Base-by-base conservation (phyloP, 371 early-diverging fungal genomes). In the Rhizopus delemar region DNA sequence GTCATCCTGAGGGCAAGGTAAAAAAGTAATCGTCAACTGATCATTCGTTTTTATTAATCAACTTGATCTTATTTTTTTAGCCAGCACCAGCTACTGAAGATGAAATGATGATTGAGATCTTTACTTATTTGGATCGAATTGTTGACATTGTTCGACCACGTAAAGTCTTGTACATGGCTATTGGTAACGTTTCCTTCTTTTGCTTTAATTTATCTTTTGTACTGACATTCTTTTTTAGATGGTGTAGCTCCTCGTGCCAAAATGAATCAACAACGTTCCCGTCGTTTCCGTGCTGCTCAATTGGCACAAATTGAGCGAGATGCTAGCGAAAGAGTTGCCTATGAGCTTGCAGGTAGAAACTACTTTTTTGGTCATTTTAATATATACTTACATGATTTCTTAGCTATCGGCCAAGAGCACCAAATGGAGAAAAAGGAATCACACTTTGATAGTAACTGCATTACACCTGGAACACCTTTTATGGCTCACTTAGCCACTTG, bases 161-260 rank as follows among this genome's bases (percentile, higher is more conserved):
- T 60, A 95, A 96, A 75, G 71, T 99, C 38, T 78, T 99, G 16
- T 99, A 94, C 80, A 93, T 99, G 88, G 98, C 98, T 41, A 92
- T 95, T 60, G 92, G 92, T 91, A 85, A 66, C 50, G 36, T 38
- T 41, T 3, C 0, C 12, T 7, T 57, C n/a, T 41, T 46, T 11
- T n/a, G 45, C 39, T 2, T 53, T 12, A 16, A 2, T 39, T 11
- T 22, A 16, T 9, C 41, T 57, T 28, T 45, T 32, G 31, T 12
- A 53, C 41, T 57, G 34, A 35, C 29, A 8, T 3, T 51, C 54
- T 28, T 46, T 16, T 51, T 34, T 85, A 82, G 99, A 99, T 74
- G 99, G 99, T 41, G 99, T 99, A 12, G 99, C 99, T 0, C 99
- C 99, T 28, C 87, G 99, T 45, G 99, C 99, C 16, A 99, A 99